Conservation (phyloP, 2,329 filamentous ascomycete genomes). For the Microdochium nivale region DNA sequence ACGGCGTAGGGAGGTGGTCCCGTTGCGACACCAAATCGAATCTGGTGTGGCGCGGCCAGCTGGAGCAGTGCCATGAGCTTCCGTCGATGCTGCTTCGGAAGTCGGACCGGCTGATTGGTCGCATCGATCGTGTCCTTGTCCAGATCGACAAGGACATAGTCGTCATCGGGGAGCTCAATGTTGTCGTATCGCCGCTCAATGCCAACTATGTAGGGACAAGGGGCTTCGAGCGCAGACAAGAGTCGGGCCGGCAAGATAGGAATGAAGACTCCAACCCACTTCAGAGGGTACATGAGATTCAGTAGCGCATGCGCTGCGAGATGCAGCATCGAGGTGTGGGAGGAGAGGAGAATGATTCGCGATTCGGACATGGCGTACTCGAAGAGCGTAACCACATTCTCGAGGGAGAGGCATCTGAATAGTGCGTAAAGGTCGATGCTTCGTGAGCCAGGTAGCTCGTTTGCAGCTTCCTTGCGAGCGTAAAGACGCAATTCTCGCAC, state of each 20-base stretch:
- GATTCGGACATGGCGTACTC: slow-evolving; percentile 91
- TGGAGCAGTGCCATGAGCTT: slow-evolving; percentile 87
- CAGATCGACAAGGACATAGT: slow-evolving; percentile 90
- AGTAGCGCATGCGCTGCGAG: slow-evolving; percentile 81
- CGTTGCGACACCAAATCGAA: slow-evolving; percentile 75
- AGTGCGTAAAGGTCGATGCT: slow-evolving; percentile 89
- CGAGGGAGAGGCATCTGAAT: slow-evolving; percentile 81
- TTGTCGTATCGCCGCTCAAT: slow-evolving; percentile 88
- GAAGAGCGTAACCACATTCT: slow-evolving; percentile 86
- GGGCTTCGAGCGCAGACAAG: slow-evolving; percentile 84
- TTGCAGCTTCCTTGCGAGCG: slow-evolving; percentile 83
- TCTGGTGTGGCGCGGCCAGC: slow-evolving; percentile 80
- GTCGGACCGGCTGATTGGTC: slow-evolving; percentile 63
- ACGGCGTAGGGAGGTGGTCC: slow-evolving; percentile 89
- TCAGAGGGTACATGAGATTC: slow-evolving; percentile 79
- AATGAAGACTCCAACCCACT: slow-evolving; percentile 92
- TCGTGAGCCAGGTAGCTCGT: slow-evolving; percentile 86
- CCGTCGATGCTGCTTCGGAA: slow-evolving; percentile 81
- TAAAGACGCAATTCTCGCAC: slow-evolving; percentile 86
- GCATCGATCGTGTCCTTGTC: slow-evolving; percentile 87
- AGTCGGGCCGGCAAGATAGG: slow-evolving; percentile 81
- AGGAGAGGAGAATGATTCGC: slow-evolving; percentile 91
- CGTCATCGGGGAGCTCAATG: slow-evolving; percentile 82
- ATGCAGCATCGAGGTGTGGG: slow-evolving; percentile 93
- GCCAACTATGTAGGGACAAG: slow-evolving; percentile 94